Base-by-base conservation (phyloP, 1,139 yeast species). In the Zygoascus meyerae region DNA sequence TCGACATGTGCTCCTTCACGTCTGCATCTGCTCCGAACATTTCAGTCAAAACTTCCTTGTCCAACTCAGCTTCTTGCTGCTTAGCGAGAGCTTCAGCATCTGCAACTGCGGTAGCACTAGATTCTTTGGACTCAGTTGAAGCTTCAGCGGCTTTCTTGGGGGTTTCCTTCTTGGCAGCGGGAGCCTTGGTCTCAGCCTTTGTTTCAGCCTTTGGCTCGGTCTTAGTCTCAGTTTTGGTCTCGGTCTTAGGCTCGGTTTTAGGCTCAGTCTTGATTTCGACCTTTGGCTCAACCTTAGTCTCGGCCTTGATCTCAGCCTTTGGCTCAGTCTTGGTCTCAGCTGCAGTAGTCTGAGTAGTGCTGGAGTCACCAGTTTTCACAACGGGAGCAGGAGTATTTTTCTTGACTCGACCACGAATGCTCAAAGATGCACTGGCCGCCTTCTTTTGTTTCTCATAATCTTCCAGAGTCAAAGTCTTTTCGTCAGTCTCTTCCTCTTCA, bases 1-100 rank as follows among this genome's bases (percentile, higher is more conserved):
- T 84, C 32, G 97, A 89, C 63, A 92, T 79, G 70, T 94, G 98
- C 65, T 90, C 97, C 69, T 94, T 94, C 42, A 61, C 53, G 39
- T 56, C 51, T 42, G 60, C 61, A 38, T 54, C 65, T 62, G 95
- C 95, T 52, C 97, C 97, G 64, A 87, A 94, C 83, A 94, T 71
- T 60, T 92, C 98, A 48, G 78, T 82, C 55, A 92, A 86, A 52
- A 89, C 79, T 59, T 84, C 95, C 63, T 86, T 85, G 64, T 92
- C 98, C 53, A 92, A 77, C 62, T 80, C 81, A 33, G 85, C 94
- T 63, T 86, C 95, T 67, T 84, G 94, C 62, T 83, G 89, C 62
- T 79, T 81, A 53, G 70, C 71, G 34, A 83, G 63, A 7, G 80
- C 75, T 45, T 76, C 82, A 7, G 79, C 70, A 32, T 60, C 21